Conservation (phyloP, 192 early-diverging fungal genomes). For the Coemansia sp. region DNA sequence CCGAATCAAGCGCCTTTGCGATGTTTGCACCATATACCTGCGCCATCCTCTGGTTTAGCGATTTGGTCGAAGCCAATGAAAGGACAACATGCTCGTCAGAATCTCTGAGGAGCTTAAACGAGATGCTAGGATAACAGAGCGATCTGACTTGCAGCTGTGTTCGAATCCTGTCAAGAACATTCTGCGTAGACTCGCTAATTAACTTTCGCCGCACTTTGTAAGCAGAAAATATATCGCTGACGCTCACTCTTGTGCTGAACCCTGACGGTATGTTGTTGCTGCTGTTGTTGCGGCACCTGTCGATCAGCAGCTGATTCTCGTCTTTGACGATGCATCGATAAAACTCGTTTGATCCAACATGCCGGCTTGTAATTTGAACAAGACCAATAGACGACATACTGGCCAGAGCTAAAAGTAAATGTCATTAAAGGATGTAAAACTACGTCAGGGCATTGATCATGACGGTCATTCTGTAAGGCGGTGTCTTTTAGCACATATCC, state of each 20-base stretch:
- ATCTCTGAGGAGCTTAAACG: constrained; percentile 25
- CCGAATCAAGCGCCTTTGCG: constrained; percentile 28
- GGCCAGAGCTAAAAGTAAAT: constrained; percentile 42
- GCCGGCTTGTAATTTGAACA: constrained; percentile 26
- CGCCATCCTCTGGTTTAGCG: constrained; percentile 38
- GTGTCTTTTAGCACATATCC: too few relatives aligned
- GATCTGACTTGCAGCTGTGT: constrained; percentile 24
- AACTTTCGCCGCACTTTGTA: constrained; percentile 30
- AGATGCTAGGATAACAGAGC: constrained; percentile 26
- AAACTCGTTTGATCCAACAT: neutral
- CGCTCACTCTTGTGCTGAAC: constrained; percentile 25
- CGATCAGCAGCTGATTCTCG: constrained; percentile 13
- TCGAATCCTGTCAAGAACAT: constrained; percentile 13
- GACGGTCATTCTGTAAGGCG: neutral
- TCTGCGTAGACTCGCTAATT: constrained; percentile 18
- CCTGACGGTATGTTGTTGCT: neutral
- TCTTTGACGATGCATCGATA: constrained; percentile 22
- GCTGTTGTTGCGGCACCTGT: too few relatives aligned
- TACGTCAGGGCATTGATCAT: too few relatives aligned
- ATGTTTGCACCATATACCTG: constrained; percentile 33
- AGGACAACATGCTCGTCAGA: constrained; percentile 9
- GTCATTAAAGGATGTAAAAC: too few relatives aligned
- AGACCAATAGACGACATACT: constrained; percentile 38
- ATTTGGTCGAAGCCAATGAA: constrained; percentile 20
- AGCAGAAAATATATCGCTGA: constrained; percentile 29